Conservation (phyloP, 352 stramenopile species). For the Globisporangium spiculum region DNA sequence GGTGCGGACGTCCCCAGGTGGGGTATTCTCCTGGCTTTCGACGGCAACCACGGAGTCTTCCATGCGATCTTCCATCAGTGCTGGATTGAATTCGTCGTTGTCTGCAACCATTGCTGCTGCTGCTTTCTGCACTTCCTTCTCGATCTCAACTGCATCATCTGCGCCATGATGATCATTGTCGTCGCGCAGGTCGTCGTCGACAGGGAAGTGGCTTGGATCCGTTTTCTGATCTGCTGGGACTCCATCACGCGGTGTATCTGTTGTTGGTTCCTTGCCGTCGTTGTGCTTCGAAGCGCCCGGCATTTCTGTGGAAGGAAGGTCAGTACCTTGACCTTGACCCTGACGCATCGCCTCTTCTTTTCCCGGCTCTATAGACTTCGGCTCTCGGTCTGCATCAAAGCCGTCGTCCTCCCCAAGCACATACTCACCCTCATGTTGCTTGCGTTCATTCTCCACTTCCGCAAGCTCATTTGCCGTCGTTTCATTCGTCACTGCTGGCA, state of each 20-base stretch:
- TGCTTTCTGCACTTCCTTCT: background rate
- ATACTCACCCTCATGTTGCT: background rate
- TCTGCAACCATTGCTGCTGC: background rate
- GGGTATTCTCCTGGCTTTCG: background rate
- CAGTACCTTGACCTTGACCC: background rate
- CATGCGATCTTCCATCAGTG: slow-evolving; percentile 1
- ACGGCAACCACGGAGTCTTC: background rate
- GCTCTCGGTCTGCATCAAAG: background rate
- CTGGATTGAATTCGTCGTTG: background rate
- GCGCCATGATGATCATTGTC: background rate
- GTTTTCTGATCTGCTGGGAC: background rate
- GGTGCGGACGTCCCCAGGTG: background rate
- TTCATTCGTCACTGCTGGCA: background rate
- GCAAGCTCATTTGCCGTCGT: background rate
- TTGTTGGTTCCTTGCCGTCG: background rate
- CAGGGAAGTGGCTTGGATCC: too few relatives aligned
- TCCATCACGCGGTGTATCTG: background rate
- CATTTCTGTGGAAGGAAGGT: background rate
- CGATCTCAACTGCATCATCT: background rate
- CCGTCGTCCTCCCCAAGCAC: background rate
- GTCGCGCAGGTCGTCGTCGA: background rate
- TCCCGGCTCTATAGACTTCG: background rate
- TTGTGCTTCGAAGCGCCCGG: background rate
- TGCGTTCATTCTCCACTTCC: background rate
- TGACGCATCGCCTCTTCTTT: background rate